Evolutionary conservation across 1,284 basidiomycete species (phyloP).

Genomic region (Cryptococcus sp.): DNA sequence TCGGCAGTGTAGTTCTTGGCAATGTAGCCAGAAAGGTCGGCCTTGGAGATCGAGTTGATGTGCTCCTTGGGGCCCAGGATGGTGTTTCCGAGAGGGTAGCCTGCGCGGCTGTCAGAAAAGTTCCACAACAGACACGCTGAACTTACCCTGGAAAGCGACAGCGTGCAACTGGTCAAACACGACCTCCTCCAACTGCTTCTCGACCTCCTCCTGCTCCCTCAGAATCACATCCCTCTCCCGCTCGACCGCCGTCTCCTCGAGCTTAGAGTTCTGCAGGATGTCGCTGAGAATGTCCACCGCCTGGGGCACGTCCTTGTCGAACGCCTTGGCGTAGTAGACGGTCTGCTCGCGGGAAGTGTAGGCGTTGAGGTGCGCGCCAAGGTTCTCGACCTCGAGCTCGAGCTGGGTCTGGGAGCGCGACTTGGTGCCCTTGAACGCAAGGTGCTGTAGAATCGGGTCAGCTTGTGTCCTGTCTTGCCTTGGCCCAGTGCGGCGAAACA

Average conservation of each 20-base stretch:
- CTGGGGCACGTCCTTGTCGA: conserved; percentile 88
- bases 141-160: conserved; percentile 69
- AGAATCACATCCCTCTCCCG: conserved; percentile 96
- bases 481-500: conserved; percentile 1
- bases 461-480: neutral
- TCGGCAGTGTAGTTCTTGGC: conserved; percentile 95
- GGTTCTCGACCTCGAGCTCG: conserved; percentile 97
- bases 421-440: conserved; percentile 74
- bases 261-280: conserved; percentile 96
- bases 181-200: conserved; percentile 97
- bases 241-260: conserved; percentile 85
- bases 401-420: conserved; percentile 85
- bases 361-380: conserved; percentile 96
- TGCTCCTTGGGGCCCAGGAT: conserved; percentile 96
- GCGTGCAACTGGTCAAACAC: conserved; percentile 98
- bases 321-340: conserved; percentile 98
- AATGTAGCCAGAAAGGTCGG: conserved; percentile 89
- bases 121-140: conserved; percentile 5
- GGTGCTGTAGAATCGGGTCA: conserved; percentile 28
- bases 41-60: conserved; percentile 91
- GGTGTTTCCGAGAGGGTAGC: conserved; percentile 90
- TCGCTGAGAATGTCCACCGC: conserved; percentile 97
- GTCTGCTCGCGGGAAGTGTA: conserved; percentile 99
- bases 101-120: conserved; percentile 50
- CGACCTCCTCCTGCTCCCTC: conserved; percentile 97